Base-by-base conservation (phyloP, 768 basidiomycete species). In the Artomyces pyxidatus region DNA sequence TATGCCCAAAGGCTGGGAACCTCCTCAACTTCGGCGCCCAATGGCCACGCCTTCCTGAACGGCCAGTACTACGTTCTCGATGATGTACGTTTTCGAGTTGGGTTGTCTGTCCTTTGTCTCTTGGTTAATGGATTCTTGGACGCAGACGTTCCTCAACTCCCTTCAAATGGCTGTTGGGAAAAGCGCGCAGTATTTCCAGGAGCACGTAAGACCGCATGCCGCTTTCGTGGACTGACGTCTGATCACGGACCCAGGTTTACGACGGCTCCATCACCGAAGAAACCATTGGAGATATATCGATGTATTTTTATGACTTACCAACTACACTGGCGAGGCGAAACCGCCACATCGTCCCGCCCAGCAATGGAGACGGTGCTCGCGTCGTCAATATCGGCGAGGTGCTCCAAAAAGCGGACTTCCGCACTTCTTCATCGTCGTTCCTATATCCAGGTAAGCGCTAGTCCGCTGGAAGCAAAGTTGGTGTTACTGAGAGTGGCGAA, bases 301-400 rank as follows among this genome's bases (percentile, higher is more conserved):
- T 74, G 12, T 92, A 88, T 67, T 98, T 97, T 68, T 97, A 95
- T 61, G 90, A 95, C 58, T 74, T 93, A 6, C 88, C 93, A 1
- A 78, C 77, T 0, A 81, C 88, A 0, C 71, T 72, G 37, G 69
- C 73, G 48, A 74, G 84, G 10, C 69, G 96, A n/a, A 97, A 91
- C 64, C 70, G 66, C 23, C 79, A 86, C 60, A 81, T 97, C 47
- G 78, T 81, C 58, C 80, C 84, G 0, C 59, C 69, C 7, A 66
- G 66, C 12, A 70, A 67, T 28, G 59, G 72, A 3, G 71, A 71
- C 16, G 67, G 69, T 30, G 61, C 88, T 10, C 70, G 68, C 23
- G 67, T 88, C 22, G 62, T 76, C 50, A 78, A 76, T 55, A 59
- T 88, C 9, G 71, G 73, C 0, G 78, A 81, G 10, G 52, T 86